phyloP scores from a whole-genome alignment of 306 rosid genomes.

The Gastrolobium villosum region DNA sequence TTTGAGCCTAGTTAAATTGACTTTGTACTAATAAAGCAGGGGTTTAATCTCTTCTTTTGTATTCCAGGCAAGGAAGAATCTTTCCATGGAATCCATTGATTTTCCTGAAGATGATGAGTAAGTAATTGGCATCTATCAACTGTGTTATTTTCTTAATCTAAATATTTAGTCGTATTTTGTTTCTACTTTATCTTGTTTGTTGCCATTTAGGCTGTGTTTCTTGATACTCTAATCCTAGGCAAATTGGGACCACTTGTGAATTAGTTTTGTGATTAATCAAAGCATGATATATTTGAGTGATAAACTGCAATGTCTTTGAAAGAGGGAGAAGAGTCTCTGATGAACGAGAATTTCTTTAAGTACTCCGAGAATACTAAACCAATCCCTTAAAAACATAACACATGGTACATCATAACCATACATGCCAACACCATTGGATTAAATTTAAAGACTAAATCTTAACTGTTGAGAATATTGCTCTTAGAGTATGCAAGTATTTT shows the following conservation, averaged over 20 bases:
- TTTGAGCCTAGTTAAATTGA: slow-evolving; percentile 32
- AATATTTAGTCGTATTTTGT: slow-evolving; percentile 15
- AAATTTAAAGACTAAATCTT: background rate
- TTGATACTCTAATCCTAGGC: slow-evolving; percentile 16
- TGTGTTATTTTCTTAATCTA: slow-evolving; percentile 36
- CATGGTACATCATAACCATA: slow-evolving; percentile 1
- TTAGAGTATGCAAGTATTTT: background rate
- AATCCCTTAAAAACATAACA: background rate
- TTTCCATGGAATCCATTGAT: slow-evolving; percentile 91
- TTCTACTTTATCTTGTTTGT: slow-evolving; percentile 25
- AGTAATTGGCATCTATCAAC: slow-evolving; percentile 56
- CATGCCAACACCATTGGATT: slow-evolving; percentile 13
- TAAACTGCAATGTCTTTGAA: slow-evolving; percentile 18
- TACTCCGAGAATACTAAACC: background rate
- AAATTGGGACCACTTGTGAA: background rate
- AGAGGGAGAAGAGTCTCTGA: slow-evolving; percentile 12
- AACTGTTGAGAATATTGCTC: background rate
- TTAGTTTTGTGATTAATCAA: slow-evolving; percentile 35
- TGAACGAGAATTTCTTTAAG: background rate
- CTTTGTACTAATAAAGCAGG: slow-evolving; percentile 24
- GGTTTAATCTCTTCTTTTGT: slow-evolving; percentile 30
- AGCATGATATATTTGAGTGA: slow-evolving; percentile 32
- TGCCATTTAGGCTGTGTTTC: slow-evolving; percentile 32
- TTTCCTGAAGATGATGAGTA: slow-evolving; percentile 73
- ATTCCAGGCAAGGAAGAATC: slow-evolving; percentile 91